A percentile compares a stretch with the other conserved stretches of the same genome.
Evolutionary conservation across 768 basidiomycete species (phyloP).

Genomic region (Termitomyces sp.): DNA sequence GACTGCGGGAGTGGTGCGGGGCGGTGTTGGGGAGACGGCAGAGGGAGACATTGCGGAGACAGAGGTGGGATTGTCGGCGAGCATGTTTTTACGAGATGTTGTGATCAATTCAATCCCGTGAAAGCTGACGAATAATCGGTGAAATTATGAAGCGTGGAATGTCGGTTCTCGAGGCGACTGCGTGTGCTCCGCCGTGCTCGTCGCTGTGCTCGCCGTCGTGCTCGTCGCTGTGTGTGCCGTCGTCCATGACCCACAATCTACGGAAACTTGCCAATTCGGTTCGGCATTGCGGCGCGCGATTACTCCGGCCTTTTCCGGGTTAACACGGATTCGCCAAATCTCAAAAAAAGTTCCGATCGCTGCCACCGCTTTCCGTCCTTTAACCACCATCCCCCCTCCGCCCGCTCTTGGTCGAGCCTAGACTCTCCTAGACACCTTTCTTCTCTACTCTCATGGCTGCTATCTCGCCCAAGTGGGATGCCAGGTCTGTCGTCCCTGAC

Average conservation of each 20-base stretch:
- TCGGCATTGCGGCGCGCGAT: conserved; percentile 23
- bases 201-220: neutral
- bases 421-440: conserved; percentile 21
- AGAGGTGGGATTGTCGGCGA: neutral
- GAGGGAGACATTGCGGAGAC: conserved; percentile 8
- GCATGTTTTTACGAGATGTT: neutral
- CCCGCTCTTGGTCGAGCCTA: conserved; percentile 17
- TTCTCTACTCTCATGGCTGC: conserved; percentile 43
- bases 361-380: conserved; percentile 12
- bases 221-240: neutral
- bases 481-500: conserved; percentile 40
- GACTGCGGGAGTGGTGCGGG: neutral
- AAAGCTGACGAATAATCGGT: neutral
- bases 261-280: neutral
- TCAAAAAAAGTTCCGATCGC: conserved; percentile 12
- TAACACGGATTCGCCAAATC: conserved; percentile 23
- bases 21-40: conserved; percentile 2
- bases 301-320: conserved; percentile 35
- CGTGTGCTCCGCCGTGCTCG: no score
- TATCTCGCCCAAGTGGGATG: conserved; percentile 64
- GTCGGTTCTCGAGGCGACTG: no score
- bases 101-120: neutral
- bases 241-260: neutral
- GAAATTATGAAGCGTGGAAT: neutral
- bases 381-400: conserved; percentile 19